phyloP scores from a whole-genome alignment of 2,329 filamentous ascomycete species.

The Pleomassaria siparia region DNA sequence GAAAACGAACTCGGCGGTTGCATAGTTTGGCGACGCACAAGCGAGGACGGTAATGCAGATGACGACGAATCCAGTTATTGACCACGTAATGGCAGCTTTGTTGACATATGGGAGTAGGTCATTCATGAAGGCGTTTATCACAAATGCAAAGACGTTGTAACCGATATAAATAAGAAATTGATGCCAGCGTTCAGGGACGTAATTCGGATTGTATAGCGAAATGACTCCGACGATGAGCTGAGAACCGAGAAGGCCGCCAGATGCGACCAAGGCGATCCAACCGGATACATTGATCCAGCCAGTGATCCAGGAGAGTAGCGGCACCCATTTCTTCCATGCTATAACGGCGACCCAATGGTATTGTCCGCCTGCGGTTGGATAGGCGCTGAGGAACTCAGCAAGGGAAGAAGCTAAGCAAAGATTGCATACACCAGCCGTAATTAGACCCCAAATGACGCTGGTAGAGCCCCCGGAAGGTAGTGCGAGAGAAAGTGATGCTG shows the following conservation, averaged over 20 bases:
- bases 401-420: conserved; percentile 68
- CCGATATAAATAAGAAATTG: conserved; percentile 73
- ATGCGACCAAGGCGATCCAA: conserved; percentile 68
- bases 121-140: conserved; percentile 67
- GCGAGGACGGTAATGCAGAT: conserved; percentile 71
- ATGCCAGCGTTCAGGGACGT: conserved; percentile 64
- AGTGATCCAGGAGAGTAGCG: conserved; percentile 67
- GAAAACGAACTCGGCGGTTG: conserved; percentile 66
- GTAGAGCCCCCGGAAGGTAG: conserved; percentile 71
- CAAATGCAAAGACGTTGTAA: conserved; percentile 62
- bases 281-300: conserved; percentile 75
- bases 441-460: conserved; percentile 70
- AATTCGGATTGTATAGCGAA: conserved; percentile 60
- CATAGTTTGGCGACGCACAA: conserved; percentile 66
- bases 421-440: conserved; percentile 63
- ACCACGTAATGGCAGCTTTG: conserved; percentile 71
- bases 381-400: conserved; percentile 70
- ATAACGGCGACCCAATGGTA: conserved; percentile 74
- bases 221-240: conserved; percentile 68
- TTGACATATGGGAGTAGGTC: conserved; percentile 65
- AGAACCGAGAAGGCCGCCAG: conserved; percentile 67
- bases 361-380: conserved; percentile 49
- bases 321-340: conserved; percentile 61
- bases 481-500: conserved; percentile 60
- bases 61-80: conserved; percentile 66